Percentiles rank a stretch among this genome's conserved stretches.
phyloP scores from a whole-genome alignment of 108 stramenopile species.

The Pseudonitzschia delicatissima region DNA sequence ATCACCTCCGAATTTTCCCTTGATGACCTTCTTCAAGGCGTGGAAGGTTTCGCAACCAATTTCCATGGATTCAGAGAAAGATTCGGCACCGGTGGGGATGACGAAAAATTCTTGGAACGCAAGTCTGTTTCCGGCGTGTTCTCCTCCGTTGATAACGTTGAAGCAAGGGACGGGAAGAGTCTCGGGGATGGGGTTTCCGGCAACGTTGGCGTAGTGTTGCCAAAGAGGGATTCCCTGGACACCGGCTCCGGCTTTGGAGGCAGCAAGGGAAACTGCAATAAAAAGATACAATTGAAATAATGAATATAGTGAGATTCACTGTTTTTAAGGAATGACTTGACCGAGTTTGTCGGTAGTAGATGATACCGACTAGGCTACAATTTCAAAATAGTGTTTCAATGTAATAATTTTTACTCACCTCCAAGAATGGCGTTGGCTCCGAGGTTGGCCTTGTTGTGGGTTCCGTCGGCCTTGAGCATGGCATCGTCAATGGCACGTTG shows the following conservation, averaged over 20 bases:
- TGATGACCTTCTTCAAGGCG: slow-evolving; percentile 97
- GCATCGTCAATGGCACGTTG: slow-evolving; percentile 92
- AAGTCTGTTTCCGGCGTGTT: slow-evolving; percentile 98
- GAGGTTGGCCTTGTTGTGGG: slow-evolving; percentile 94
- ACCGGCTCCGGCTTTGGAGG: slow-evolving; percentile 97
- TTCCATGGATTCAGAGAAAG: slow-evolving; percentile 94
- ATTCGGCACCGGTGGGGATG: slow-evolving; percentile 95
- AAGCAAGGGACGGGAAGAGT: slow-evolving; percentile 98
- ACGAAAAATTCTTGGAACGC: slow-evolving; percentile 99
- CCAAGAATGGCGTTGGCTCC: slow-evolving; percentile 99
- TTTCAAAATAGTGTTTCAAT: no score
- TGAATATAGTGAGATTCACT: no score
- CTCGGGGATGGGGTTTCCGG: slow-evolving; percentile 91
- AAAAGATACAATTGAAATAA: no score
- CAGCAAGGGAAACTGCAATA: slow-evolving; percentile 89
- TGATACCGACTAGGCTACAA: no score
- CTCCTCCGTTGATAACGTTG: slow-evolving; percentile 99
- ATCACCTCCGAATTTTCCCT: slow-evolving; percentile 97
- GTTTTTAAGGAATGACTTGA: no score
- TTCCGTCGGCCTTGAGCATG: slow-evolving; percentile 93
- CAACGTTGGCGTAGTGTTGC: slow-evolving; percentile 98
- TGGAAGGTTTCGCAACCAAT: slow-evolving; percentile 99
- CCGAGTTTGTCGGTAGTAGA: no score
- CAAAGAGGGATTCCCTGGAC: slow-evolving; percentile 96
- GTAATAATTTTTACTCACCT: slow-evolving; percentile 55